phyloP scores from a whole-genome alignment of 164 flowering plant genomes.

The Cinnamomum micranthum region DNA sequence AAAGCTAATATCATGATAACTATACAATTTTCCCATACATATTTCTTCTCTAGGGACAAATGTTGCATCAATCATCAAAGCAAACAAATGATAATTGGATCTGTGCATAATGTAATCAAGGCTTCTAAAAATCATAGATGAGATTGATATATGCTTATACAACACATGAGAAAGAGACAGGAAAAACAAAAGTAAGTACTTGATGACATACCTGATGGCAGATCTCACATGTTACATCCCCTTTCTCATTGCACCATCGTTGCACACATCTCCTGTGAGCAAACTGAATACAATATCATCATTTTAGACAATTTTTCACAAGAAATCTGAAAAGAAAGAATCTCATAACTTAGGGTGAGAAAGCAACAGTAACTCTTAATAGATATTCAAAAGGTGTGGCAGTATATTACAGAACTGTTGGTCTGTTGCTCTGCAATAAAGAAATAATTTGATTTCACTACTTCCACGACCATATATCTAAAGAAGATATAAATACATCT shows the following conservation, averaged over 20 bases:
- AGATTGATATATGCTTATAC: too few relatives aligned
- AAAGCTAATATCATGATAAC: too few relatives aligned
- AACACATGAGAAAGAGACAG: too few relatives aligned
- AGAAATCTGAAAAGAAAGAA: background rate
- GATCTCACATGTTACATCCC: conserved; percentile 60
- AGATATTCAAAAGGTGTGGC: background rate
- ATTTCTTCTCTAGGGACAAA: too few relatives aligned
- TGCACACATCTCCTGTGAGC: conserved; percentile 73
- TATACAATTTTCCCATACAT: too few relatives aligned
- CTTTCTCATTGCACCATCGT: conserved; percentile 70
- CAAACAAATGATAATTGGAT: too few relatives aligned
- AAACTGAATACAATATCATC: conserved; percentile 33
- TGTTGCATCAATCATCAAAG: too few relatives aligned
- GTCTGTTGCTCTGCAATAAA: background rate
- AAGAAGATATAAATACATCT: background rate
- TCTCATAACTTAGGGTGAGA: background rate
- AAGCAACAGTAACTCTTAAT: background rate
- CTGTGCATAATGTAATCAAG: too few relatives aligned
- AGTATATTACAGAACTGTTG: background rate
- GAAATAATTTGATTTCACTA: background rate
- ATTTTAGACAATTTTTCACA: background rate
- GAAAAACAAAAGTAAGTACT: background rate
- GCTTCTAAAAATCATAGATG: too few relatives aligned
- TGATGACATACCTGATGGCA: conserved; percentile 43
- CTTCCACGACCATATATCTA: too few relatives aligned